These are phyloP conservation scores for Blastobotrys capitulatus DNA, from an alignment of 1,139 yeast species.

Conservation along the genomic window DNA sequence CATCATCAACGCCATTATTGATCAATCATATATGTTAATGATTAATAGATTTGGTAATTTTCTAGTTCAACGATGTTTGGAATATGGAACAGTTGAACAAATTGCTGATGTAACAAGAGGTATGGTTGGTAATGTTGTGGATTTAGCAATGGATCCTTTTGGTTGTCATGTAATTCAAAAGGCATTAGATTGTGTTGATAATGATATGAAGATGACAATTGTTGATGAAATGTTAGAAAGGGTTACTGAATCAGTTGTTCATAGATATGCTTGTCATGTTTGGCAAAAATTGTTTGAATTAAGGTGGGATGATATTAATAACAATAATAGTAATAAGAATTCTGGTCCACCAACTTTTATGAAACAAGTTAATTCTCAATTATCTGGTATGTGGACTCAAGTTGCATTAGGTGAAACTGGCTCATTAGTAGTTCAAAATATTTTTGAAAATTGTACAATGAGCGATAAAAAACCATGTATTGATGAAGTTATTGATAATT, in stretches of 20 bases:
- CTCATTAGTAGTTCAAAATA: constrained; percentile 38
- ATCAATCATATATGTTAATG: constrained; percentile 34
- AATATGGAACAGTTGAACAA: constrained; percentile 34
- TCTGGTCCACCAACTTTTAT: constrained; percentile 32
- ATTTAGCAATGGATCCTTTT: constrained; percentile 36
- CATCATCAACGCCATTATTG: constrained; percentile 33
- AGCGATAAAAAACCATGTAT: constrained; percentile 36
- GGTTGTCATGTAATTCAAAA: constrained; percentile 43
- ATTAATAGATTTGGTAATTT: constrained; percentile 41
- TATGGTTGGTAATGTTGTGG: constrained; percentile 32
- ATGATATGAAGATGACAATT: constrained; percentile 26
- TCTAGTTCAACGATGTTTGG: constrained; percentile 39
- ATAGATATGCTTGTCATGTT: constrained; percentile 40
- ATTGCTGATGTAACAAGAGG: constrained; percentile 29
- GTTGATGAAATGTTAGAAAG: constrained; percentile 35
- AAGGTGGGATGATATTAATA: constrained; percentile 27
- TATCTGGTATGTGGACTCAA: constrained; percentile 37
- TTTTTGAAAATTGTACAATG: constrained; percentile 36
- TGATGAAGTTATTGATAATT: constrained; percentile 33
- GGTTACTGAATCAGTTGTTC: constrained; percentile 34
- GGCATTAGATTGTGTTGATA: constrained; percentile 36
- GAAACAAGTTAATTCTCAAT: constrained; percentile 32
- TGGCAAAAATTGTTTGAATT: constrained; percentile 42
- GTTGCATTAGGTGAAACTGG: constrained; percentile 39
- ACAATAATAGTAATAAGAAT: neutral